Percentiles rank a stretch among this genome's conserved stretches.
Evolutionary conservation across 2,329 filamentous ascomycete genomes (phyloP).

Genomic region (Fusarium sp.): DNA sequence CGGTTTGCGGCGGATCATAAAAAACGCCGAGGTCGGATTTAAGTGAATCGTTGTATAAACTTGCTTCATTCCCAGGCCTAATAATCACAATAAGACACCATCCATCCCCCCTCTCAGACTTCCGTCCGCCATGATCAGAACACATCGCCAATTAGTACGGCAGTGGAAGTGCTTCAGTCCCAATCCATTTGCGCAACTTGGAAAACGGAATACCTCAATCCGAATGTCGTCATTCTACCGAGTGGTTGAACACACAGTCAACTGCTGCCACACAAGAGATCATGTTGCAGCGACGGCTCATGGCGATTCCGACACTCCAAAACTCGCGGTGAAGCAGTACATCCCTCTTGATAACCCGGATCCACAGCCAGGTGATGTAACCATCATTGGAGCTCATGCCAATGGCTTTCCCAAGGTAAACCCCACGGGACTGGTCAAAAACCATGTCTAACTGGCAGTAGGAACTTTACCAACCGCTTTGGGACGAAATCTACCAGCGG

Average conservation of each 20-base stretch:
- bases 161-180: background rate
- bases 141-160: background rate
- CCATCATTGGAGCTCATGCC: background rate
- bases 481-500: background rate
- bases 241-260: background rate
- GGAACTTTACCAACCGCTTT: background rate
- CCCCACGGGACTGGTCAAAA: rapidly evolving
- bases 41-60: background rate
- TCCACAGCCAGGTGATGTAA: background rate
- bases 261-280: background rate
- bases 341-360: background rate
- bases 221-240: background rate
- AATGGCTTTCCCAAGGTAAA: background rate
- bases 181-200: background rate
- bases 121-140: background rate
- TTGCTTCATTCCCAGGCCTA: background rate
- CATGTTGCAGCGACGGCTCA: background rate
- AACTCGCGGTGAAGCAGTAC: background rate
- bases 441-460: background rate
- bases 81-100: background rate
- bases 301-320: background rate
- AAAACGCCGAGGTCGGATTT: background rate
- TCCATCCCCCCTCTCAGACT: background rate
- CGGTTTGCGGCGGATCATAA: background rate
- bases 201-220: background rate